Percentiles rank a stretch among this genome's conserved stretches.
Evolutionary conservation across 1,284 basidiomycete genomes (phyloP).

Genomic region (Cryptococcus deneoformans): DNA sequence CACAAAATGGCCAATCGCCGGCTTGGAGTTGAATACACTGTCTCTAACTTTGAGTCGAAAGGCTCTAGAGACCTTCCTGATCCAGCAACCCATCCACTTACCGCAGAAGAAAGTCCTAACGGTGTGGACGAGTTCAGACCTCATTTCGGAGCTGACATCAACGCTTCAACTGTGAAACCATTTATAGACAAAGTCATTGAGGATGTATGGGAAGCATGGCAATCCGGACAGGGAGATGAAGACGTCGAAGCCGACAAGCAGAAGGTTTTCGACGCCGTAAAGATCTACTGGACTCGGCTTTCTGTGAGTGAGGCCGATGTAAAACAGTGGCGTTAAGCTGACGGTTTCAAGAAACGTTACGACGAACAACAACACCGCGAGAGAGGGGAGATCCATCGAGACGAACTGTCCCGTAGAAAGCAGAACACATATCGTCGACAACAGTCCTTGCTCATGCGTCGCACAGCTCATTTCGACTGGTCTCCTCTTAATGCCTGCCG

Average conservation of each 20-base stretch:
- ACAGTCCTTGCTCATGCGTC: conserved; percentile 43
- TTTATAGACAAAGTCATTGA: conserved; percentile 36
- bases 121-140: conserved; percentile 41
- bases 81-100: conserved; percentile 22
- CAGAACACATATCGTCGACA: conserved; percentile 48
- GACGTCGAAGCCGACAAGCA: conserved; percentile 34
- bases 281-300: conserved; percentile 43
- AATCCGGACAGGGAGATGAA: conserved; percentile 6
- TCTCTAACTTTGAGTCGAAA: conserved; percentile 31
- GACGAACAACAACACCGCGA: conserved; percentile 39
- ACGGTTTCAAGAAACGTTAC: conserved; percentile 32
- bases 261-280: conserved; percentile 31
- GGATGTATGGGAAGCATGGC: conserved; percentile 34
- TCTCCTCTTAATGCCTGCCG: conserved; percentile 44
- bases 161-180: conserved; percentile 22
- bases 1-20: conserved; percentile 47
- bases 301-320: conserved; percentile 8
- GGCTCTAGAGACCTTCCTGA: conserved; percentile 38
- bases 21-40: conserved; percentile 42
- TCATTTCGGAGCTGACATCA: conserved; percentile 24
- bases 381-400: conserved; percentile 40
- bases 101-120: conserved; percentile 27
- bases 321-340: neutral
- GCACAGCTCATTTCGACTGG: conserved; percentile 38
- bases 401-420: conserved; percentile 41